Conservation (phyloP, 2,329 filamentous ascomycete species). For the Xylaria sp. region DNA sequence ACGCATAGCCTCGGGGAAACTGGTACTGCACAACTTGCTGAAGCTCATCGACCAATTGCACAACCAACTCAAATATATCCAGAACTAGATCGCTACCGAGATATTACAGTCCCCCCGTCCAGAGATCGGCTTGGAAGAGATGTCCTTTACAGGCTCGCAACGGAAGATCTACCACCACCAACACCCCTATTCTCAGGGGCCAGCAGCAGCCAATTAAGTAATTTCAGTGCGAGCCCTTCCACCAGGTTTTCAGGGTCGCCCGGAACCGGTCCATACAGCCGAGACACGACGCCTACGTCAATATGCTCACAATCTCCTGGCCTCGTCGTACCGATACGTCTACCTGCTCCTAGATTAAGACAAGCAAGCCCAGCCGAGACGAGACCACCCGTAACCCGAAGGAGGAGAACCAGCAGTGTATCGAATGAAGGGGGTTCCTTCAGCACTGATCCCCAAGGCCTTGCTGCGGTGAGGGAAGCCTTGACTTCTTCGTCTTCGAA, state of each 20-base stretch:
- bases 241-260: slow-evolving; percentile 80
- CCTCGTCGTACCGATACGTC: slow-evolving; percentile 61
- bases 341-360: slow-evolving; percentile 58
- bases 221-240: slow-evolving; percentile 76
- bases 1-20: slow-evolving; percentile 59
- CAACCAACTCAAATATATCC: slow-evolving; percentile 64
- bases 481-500: slow-evolving; percentile 77
- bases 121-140: slow-evolving; percentile 54
- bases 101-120: slow-evolving; percentile 54
- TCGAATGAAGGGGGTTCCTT: slow-evolving; percentile 61
- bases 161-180: slow-evolving; percentile 73
- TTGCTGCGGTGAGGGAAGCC: slow-evolving; percentile 75
- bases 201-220: slow-evolving; percentile 64
- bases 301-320: slow-evolving; percentile 79
- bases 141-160: slow-evolving; percentile 66
- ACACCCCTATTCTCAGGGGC: slow-evolving; percentile 72
- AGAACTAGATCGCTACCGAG: slow-evolving; percentile 70
- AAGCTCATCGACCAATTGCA: slow-evolving; percentile 52
- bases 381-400: slow-evolving; percentile 69
- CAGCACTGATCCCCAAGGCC: slow-evolving; percentile 63
- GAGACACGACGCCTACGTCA: slow-evolving; percentile 81
- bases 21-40: slow-evolving; percentile 55
- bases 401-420: slow-evolving; percentile 65
- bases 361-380: slow-evolving; percentile 66
- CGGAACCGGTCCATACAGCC: slow-evolving; percentile 75